Evolutionary conservation across 1,284 basidiomycete species (phyloP).

Genomic region (Neonothopanus nambi): DNA sequence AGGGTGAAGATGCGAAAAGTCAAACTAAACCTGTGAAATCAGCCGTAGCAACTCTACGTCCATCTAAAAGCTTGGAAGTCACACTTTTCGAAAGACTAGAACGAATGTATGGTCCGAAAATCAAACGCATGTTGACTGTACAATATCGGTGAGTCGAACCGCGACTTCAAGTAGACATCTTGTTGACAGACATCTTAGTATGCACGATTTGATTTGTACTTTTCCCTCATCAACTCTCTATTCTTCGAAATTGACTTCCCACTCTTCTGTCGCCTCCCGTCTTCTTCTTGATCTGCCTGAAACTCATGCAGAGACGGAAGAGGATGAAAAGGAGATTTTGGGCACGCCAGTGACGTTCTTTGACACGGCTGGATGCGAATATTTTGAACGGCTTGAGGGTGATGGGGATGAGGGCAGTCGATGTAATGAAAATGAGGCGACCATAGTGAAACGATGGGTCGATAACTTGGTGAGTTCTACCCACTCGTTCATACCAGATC

Average conservation of each 20-base stretch:
- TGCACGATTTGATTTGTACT: constrained; percentile 84
- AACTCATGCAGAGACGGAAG: constrained; percentile 43
- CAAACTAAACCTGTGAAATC: constrained; percentile 1
- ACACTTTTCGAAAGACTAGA: constrained; percentile 93
- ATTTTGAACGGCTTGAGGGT: constrained; percentile 75
- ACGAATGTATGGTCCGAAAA: constrained; percentile 77
- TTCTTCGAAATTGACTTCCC: constrained; percentile 68
- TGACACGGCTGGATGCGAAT: constrained; percentile 92
- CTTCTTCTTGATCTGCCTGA: constrained; percentile 74
- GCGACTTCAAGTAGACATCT: too few relatives aligned
- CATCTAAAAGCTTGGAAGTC: constrained; percentile 78
- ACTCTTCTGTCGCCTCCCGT: constrained; percentile 70
- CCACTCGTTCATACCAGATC: constrained; percentile 2
- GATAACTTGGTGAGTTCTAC: constrained; percentile 64
- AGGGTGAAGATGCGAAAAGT: neutral
- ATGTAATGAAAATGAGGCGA: constrained; percentile 92
- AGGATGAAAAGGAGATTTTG: constrained; percentile 72
- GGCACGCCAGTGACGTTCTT: constrained; percentile 86
- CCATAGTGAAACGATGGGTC: constrained; percentile 82
- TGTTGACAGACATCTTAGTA: constrained; percentile 51
- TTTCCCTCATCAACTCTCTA: constrained; percentile 91
- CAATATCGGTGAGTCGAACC: constrained; percentile 72
- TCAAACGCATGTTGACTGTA: constrained; percentile 86
- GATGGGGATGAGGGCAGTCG: constrained; percentile 75
- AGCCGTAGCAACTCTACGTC: constrained; percentile 43